Evolutionary conservation across 2,329 filamentous ascomycete genomes (phyloP).

Genomic region (Aspergillus sergii): DNA sequence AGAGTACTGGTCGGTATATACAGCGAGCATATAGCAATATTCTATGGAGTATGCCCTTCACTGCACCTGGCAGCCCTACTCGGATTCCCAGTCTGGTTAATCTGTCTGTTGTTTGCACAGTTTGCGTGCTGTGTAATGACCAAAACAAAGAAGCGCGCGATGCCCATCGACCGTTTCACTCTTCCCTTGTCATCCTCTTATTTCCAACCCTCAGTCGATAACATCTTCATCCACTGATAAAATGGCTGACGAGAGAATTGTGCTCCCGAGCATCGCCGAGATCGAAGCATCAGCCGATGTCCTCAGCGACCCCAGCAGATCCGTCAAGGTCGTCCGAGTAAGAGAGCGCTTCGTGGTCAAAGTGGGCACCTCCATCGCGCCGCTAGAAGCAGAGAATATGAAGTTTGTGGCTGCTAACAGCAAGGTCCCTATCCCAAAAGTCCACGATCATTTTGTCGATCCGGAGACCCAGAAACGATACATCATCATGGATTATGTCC

Average conservation of each 20-base stretch:
- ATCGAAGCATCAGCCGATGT: conserved; percentile 22
- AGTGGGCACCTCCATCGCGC: conserved; percentile 15
- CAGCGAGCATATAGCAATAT: conserved; percentile 6
- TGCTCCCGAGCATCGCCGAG: conserved; percentile 19
- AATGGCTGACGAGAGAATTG: too few species aligned
- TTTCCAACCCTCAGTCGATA: too few species aligned
- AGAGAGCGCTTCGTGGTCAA: conserved; percentile 24
- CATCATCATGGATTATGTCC: conserved; percentile 20
- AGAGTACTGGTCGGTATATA: conserved; percentile 1
- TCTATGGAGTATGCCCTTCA: too few species aligned
- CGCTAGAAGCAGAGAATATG: conserved; percentile 24
- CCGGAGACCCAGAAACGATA: conserved; percentile 18
- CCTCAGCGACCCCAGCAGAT: conserved; percentile 17
- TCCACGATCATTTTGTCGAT: conserved; percentile 15
- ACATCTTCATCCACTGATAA: too few species aligned
- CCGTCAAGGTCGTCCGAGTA: conserved; percentile 22
- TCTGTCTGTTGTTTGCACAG: too few species aligned
- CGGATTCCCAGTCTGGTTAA: too few species aligned
- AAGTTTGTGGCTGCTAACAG: conserved; percentile 19
- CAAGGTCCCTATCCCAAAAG: conserved; percentile 16
- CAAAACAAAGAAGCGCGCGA: too few species aligned
- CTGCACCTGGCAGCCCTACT: too few species aligned
- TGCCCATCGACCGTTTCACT: too few species aligned
- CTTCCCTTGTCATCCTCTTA: too few species aligned
- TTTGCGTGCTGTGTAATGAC: too few species aligned